Base-by-base conservation (phyloP, 352 stramenopile species). In the Paralagenidium karlingii region DNA sequence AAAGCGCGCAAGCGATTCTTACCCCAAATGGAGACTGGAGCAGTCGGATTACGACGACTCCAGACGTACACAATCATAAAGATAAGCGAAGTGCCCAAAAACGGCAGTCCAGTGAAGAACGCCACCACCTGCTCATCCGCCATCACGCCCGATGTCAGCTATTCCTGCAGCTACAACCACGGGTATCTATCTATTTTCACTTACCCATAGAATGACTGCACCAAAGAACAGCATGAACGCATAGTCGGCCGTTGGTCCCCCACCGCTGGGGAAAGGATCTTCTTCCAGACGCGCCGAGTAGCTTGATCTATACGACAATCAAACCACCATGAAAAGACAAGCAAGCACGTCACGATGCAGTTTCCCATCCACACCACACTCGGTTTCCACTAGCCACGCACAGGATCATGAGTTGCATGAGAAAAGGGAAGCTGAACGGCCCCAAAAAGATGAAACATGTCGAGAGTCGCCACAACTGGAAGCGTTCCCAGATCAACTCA, bases 31-130 rank as follows among this genome's bases (percentile, higher is more conserved):
- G 69, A 60, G 10, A 90, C 77, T 20, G 76, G 71, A 6, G 68
- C 61, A 12, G 80, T 88, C 29, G 81, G 68, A 46, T 94, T 83
- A 8, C 74, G 74, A 28, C 77, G 79, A 49, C 82, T 94, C 82
- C 82, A 94, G 32, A 94, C 64, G 60, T 94, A 94, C 22, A 93
- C 67, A 43, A 93, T 89, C 68, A 87, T 91, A 42, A 94, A 93
- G 55, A 91, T 88, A 21, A 94, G 63, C 26, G 81, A 77, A 28
- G 68, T 65, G 36, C 77, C 79, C 9, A 93, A 54, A 58, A 94
- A 94, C 26, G 68, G 69, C 11, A 92, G 57, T 16, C 51, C 60
- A 68, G 92, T 85, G 51, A 91, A 80, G 49, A 86, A 86, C 24
- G 62, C 76, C 22, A 91, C 49, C 34, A 92, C 55, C 75, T 91